These are phyloP conservation scores for Syncephalis fuscata DNA, from an alignment of 371 early-diverging fungal species.

Conservation along the genomic window DNA sequence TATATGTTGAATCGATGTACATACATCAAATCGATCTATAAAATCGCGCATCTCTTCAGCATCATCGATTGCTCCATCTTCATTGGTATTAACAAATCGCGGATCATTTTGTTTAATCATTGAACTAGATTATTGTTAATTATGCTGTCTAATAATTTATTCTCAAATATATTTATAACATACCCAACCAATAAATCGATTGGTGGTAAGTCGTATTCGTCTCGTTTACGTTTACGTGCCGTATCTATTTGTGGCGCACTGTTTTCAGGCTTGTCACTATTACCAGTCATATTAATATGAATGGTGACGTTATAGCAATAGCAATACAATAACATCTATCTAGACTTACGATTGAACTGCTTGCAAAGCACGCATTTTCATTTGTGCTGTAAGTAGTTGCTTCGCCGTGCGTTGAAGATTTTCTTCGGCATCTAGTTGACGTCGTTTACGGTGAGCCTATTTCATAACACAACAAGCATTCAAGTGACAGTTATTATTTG, in stretches of 20 bases:
- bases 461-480: too few species aligned
- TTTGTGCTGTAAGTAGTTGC: slow-evolving; percentile 60
- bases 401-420: slow-evolving; percentile 57
- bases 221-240: slow-evolving; percentile 22
- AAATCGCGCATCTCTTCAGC: slow-evolving; percentile 6
- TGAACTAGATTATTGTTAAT: slow-evolving; percentile 2
- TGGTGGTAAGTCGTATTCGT: slow-evolving; percentile 60
- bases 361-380: slow-evolving; percentile 39
- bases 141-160: neutral
- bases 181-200: slow-evolving; percentile 11
- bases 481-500: neutral
- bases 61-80: slow-evolving; percentile 7
- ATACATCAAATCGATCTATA: neutral
- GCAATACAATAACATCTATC: too few species aligned
- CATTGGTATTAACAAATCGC: slow-evolving; percentile 18
- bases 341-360: slow-evolving; percentile 10
- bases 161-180: slow-evolving; percentile 1
- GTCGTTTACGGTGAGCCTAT: slow-evolving; percentile 32
- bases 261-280: neutral
- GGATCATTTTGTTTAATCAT: slow-evolving; percentile 24
- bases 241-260: too few species aligned
- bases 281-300: too few species aligned
- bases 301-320: too few species aligned
- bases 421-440: slow-evolving; percentile 28
- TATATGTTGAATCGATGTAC: too few species aligned